Evolutionary conservation across 2,329 filamentous ascomycete species (phyloP).

Genomic region (Trichoderma oligosporum): DNA sequence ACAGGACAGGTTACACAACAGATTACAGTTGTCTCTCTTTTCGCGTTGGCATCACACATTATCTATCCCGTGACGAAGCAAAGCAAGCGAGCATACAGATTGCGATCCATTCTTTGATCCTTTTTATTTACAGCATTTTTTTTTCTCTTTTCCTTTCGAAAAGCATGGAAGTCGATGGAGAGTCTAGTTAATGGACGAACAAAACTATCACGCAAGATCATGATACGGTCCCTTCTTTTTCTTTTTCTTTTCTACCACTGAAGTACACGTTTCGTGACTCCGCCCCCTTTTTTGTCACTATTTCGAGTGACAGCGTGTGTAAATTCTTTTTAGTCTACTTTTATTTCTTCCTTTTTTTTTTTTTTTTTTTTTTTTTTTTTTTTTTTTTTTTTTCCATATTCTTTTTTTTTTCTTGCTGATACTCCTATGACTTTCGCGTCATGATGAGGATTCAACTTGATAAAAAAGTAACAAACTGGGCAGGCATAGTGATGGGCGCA

Average conservation of each 20-base stretch:
- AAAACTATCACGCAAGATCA: neutral
- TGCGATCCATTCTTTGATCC: conserved; percentile 8
- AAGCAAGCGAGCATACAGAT: conserved; percentile 14
- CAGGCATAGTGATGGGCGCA: conserved; percentile 17
- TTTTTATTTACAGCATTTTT: neutral
- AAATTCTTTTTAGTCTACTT: neutral
- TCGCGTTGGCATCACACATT: neutral
- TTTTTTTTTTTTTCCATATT: neutral
- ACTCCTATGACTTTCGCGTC: neutral
- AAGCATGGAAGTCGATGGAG: conserved; percentile 1
- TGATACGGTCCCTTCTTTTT: neutral
- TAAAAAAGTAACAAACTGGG: conserved; percentile 10
- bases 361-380: neutral
- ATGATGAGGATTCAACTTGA: neutral
- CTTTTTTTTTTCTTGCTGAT: neutral
- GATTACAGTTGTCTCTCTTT: neutral
- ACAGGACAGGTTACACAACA: neutral
- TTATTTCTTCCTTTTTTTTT: neutral
- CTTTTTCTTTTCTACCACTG: neutral
- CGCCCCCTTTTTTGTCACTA: neutral
- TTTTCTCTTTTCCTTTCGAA: neutral
- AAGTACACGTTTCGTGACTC: neutral
- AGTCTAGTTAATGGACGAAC: neutral
- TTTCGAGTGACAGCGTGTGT: neutral
- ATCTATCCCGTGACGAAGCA: neutral